Percentiles rank a stretch among this genome's conserved stretches.
phyloP scores from a whole-genome alignment of 257 asterid genomes.

The Plectranthus barbatus region DNA sequence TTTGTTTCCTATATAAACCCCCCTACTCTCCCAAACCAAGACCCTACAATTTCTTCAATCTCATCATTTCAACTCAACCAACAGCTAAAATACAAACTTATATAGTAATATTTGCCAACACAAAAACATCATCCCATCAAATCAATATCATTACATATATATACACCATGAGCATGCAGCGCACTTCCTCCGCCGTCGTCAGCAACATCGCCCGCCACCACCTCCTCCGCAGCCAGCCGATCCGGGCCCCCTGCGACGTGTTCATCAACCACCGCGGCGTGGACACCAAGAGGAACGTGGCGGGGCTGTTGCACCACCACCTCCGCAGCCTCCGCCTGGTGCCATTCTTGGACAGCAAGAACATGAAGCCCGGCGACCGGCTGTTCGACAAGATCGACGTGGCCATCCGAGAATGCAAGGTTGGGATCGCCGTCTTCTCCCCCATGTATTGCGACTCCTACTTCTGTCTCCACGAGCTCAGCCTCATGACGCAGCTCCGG shows the following conservation, averaged over 20 bases:
- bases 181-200: conserved; percentile 30
- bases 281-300: conserved; percentile 71
- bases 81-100: neutral
- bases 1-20: neutral
- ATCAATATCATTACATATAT: neutral
- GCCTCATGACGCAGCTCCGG: conserved; percentile 42
- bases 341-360: conserved; percentile 80
- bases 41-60: neutral
- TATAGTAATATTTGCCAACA: too few species aligned
- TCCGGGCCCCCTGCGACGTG: conserved; percentile 38
- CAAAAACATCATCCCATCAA: neutral
- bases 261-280: too few species aligned
- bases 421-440: conserved; percentile 68
- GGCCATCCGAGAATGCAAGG: conserved; percentile 48
- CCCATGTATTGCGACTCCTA: conserved; percentile 73
- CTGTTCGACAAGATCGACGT: conserved; percentile 53
- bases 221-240: neutral
- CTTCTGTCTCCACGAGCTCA: conserved; percentile 67
- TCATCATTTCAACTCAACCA: neutral
- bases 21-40: neutral
- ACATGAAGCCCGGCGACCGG: conserved; percentile 75
- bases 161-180: conserved; percentile 38
- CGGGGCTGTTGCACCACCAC: conserved; percentile 60
- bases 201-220: conserved; percentile 14
- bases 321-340: conserved; percentile 31